These are phyloP conservation scores for Oryza punctata DNA, from an alignment of 176 grass and related monocot genomes.

Conservation along the genomic window DNA sequence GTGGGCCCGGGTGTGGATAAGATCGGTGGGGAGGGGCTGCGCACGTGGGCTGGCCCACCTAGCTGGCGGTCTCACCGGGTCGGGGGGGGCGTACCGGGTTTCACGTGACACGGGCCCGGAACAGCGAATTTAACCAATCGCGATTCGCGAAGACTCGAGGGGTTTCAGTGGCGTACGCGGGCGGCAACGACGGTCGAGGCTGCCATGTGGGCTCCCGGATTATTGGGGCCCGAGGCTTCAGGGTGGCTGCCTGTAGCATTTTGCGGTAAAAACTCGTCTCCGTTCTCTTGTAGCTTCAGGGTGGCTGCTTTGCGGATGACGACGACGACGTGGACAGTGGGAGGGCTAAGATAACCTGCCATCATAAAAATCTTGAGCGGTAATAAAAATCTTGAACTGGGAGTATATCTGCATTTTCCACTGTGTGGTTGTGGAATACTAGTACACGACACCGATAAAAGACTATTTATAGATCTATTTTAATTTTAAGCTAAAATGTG, in stretches of 20 bases:
- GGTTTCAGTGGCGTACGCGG: not conserved
- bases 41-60: conserved; percentile 45
- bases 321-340: not conserved
- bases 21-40: conserved; percentile 30
- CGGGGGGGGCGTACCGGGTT: not conserved
- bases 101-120: conserved; percentile 41
- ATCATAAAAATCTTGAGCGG: not conserved
- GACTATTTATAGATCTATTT: no score
- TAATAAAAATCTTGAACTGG: not conserved
- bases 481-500: no score
- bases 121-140: not conserved
- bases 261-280: not conserved
- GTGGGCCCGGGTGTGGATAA: conserved; percentile 40
- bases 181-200: not conserved
- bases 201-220: not conserved
- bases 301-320: not conserved
- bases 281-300: no score
- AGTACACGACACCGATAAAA: no score
- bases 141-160: not conserved
- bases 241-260: not conserved
- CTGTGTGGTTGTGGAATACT: no score
- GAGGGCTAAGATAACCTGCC: not conserved
- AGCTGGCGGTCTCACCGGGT: not conserved
- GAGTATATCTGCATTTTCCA: no score
- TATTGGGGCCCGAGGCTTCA: not conserved